Base-by-base conservation (phyloP, 768 basidiomycete genomes). In the Tylopilus intermedius region DNA sequence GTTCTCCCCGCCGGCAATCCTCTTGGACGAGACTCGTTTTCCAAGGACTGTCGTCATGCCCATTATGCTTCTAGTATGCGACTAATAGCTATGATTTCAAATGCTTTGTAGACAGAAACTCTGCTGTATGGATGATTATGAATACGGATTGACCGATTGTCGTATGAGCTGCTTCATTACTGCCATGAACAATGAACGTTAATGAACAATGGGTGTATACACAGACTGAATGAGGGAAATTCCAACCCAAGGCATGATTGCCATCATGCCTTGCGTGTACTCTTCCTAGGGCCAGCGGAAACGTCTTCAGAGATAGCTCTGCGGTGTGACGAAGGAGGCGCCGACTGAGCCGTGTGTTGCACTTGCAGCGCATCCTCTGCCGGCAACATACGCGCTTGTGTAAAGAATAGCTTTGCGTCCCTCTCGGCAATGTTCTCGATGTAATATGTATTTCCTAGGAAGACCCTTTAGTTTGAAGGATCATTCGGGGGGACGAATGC, bases 381-480 rank as follows among this genome's bases (percentile, higher is more conserved):
- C 0, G 71, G 62, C 30, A 80, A 60, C 62, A 80, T 76, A 27
- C 86, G 78, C 0, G 90, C 90, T 72, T 97, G 95, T 0, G 92
- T 86, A 72, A 97, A 98, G 74, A 95, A 96, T 8, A 98, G 70
- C 61, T 79, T 82, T 21, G 86, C 91, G 45, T 88, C 84, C 33
- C 88, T 82, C 45, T 86, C 79, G 18, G 78, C 79, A 21, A 96
- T 85, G 71, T 97, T 98, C 63, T 89, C 81, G 62, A 98, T 91
- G 53, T 82, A 82, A 67, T 98, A 98, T 8, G 80, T 81, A 67
- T 98, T 98, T 18, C 93, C 93, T 94, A 58, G 1, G 22, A 39
- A 32, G 2, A 44, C 49, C 27, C 6, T 41, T 47, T 32, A 56
- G 41, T 51, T 37, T 46, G 3, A 8, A 13, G 40, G 43, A 41